Base-by-base conservation (phyloP, 2,329 filamentous ascomycete species). In the Hortaea sp. region DNA sequence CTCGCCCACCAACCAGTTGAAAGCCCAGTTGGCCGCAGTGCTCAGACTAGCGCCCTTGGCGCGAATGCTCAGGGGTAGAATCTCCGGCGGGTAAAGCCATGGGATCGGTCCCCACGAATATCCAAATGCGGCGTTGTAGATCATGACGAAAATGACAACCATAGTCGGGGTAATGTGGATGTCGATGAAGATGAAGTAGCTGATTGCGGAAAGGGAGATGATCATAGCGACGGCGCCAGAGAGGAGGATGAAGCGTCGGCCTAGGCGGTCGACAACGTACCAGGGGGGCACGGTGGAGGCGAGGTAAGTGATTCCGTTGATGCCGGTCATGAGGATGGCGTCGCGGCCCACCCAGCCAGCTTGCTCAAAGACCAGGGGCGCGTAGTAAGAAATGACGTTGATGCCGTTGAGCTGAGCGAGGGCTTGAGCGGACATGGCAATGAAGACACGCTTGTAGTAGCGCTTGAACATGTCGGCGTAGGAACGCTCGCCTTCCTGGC, bases 371-470 rank as follows among this genome's bases (percentile, higher is more conserved):
- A 97, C 90, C 46, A 94, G 81, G 0, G 92, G 92, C 1, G 92
- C 92, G 63, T 98, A 98, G 74, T 97, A 98, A 1, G 90, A 97
- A 53, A 98, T 98, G 63, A 98, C 92, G 68, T 98, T 98, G 72
- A 98, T 98, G 54, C 92, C 92, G 70, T 97, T 97, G 45, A 98
- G 79, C 68, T 98, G 92, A 29, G 92, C 92, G 54, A 98, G 79
- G 5, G 83, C 88, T 67, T 97, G 92, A 4, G 92, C 92, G 31
- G 90, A 97, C 92, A 97, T 97, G 68, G 92, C 92, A 64, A 97
- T 97, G 62, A 97, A 88, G 54, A 97, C 90, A 44, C 92, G 87
- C 59, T 85, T 92, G 63, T 77, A 79, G 72, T 97, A 97, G 52
- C 87, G 81, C 60, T 78, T 83, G 74, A 97, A 98, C 92, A 98